Evolutionary conservation across 306 rosid species (phyloP), one percentile per base, ranked within the genome.

Genomic region (Trichosanthes cucumerina): DNA sequence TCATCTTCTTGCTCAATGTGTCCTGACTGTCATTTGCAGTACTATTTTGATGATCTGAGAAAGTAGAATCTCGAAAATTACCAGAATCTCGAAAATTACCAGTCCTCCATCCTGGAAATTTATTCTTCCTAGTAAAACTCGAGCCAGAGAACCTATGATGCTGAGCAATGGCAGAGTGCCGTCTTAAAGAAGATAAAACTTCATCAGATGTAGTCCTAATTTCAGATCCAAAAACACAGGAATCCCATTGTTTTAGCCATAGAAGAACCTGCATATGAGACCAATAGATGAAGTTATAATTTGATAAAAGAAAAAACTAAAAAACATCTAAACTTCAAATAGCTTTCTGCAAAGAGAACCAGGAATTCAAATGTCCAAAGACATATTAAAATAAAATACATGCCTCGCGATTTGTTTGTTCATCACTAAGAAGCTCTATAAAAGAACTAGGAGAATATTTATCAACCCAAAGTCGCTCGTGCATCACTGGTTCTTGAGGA

Each of bases 401-500:
- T 85, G 90, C 98, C 97, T 90, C 98, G 13, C 97, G 98, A 79
- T 95, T 95, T 84, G 96, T 95, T 77, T 90, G 98, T 82, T 95
- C 98, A 70, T 95, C 96, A 62, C 98, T 95, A 41, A 95, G 97
- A 85, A 95, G 98, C 87, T 92, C 98, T 15, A 91, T 87, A 80
- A 95, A 95, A 18, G 97, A 92, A 60, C 80, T 87, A 5, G 97
- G 98, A 47, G 97, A 89, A 81, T 95, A 95, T 83, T 95, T 89
- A 80, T 95, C 98, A n/a, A 95, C 97, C 98, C 98, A 92, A 78
- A 95, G 97, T 81, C 83, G 79, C 83, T 88, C 97, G 34, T 80
- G 90, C 79, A 86, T 75, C 53, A 62, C 77, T 81, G 79, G 84
- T 60, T 81, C 82, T 88, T 87, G 91, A 71, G 90, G 84, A 83